Conservation (phyloP, 768 basidiomycete genomes). For the Pleurotus eryngii region DNA sequence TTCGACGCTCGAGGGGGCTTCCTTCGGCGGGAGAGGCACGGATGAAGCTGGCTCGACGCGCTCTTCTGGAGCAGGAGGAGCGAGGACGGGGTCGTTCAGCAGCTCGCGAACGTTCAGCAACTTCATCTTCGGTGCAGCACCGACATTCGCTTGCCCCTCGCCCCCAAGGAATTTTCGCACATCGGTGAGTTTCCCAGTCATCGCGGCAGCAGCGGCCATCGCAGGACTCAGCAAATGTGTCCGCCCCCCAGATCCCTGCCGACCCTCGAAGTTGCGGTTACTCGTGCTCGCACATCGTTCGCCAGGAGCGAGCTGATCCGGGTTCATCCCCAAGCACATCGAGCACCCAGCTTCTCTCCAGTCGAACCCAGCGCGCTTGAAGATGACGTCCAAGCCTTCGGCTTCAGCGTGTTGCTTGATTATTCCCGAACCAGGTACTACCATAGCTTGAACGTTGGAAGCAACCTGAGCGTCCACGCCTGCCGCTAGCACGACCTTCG, state of each 20-base stretch:
- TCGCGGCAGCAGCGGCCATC: conserved; percentile 89
- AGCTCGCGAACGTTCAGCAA: conserved; percentile 70
- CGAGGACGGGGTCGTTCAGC: conserved; percentile 63
- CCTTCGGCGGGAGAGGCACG: conserved; percentile 33
- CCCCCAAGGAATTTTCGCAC: conserved; percentile 71
- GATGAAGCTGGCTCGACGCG: conserved; percentile 28
- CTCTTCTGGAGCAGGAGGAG: conserved; percentile 48
- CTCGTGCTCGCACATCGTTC: conserved; percentile 89
- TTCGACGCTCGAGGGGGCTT: conserved; percentile 45
- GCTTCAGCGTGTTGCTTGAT: conserved; percentile 90
- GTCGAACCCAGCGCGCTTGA: conserved; percentile 90
- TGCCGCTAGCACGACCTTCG: conserved; percentile 70
- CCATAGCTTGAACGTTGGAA: conserved; percentile 76
- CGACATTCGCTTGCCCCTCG: conserved; percentile 37
- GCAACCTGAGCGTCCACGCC: conserved; percentile 74
- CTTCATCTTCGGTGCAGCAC: conserved; percentile 59
- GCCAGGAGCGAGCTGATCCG: conserved; percentile 81
- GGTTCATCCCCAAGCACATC: conserved; percentile 97
- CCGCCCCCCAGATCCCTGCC: conserved; percentile 83
- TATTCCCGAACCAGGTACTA: conserved; percentile 88
- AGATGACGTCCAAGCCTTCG: conserved; percentile 81
- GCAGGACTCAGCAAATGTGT: conserved; percentile 89
- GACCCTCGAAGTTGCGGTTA: conserved; percentile 91
- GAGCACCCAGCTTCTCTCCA: conserved; percentile 96
- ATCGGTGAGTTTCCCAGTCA: conserved; percentile 82